Evolutionary conservation across 2,329 filamentous ascomycete genomes (phyloP).

Genomic region (Decorospora gaudefroyi): DNA sequence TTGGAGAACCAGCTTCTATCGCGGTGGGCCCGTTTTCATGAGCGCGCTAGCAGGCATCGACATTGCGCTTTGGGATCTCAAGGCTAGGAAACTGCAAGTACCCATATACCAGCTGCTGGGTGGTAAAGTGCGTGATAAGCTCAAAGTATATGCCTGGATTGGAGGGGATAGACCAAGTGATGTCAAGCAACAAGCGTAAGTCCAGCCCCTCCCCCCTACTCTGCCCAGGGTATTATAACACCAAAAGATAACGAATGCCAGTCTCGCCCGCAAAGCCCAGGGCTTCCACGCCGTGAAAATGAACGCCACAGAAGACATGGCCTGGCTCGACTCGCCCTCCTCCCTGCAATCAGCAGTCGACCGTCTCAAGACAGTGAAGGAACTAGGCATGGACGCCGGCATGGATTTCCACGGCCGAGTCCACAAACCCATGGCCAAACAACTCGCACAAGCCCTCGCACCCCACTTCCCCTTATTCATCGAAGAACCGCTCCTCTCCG

Average conservation of each 20-base stretch:
- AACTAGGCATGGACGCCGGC: slow-evolving; percentile 70
- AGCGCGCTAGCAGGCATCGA: slow-evolving; percentile 76
- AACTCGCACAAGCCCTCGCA: slow-evolving; percentile 69
- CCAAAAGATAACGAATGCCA: slow-evolving; percentile 31
- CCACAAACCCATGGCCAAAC: slow-evolving; percentile 81
- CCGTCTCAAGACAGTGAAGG: slow-evolving; percentile 69
- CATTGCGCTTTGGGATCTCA: slow-evolving; percentile 80
- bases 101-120: slow-evolving; percentile 75
- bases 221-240: background rate
- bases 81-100: slow-evolving; percentile 66
- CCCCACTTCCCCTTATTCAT: slow-evolving; percentile 74
- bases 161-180: slow-evolving; percentile 73
- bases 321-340: slow-evolving; percentile 74
- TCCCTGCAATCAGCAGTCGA: slow-evolving; percentile 67
- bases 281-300: slow-evolving; percentile 74
- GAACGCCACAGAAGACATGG: slow-evolving; percentile 77
- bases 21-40: slow-evolving; percentile 80
- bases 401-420: slow-evolving; percentile 79
- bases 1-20: slow-evolving; percentile 72
- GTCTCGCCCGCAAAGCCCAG: slow-evolving; percentile 61
- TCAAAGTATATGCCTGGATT: slow-evolving; percentile 79
- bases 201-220: background rate
- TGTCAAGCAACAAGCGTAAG: slow-evolving; percentile 65
- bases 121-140: slow-evolving; percentile 70
- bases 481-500: slow-evolving; percentile 72